A percentile compares a stretch with the other conserved stretches of the same genome.
phyloP scores from a whole-genome alignment of 208 protist species.

The Trichomonas gallinae region DNA sequence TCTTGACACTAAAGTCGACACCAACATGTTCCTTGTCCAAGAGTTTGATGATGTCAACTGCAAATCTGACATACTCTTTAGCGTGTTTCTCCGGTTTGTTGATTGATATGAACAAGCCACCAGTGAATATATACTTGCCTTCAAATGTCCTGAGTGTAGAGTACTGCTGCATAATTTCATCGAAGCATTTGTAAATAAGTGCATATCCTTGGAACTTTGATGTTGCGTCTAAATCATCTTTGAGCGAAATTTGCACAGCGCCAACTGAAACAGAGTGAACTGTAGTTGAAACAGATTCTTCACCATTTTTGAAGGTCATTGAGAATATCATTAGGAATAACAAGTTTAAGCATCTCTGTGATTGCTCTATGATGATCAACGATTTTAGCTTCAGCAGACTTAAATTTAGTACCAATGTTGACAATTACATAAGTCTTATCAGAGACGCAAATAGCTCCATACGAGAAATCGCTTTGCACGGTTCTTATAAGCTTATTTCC shows the following conservation, averaged over 20 bases:
- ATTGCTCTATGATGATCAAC: neutral
- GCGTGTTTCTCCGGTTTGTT: slow-evolving; percentile 13
- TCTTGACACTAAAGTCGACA: neutral
- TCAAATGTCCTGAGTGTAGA: neutral
- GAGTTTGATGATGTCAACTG: neutral
- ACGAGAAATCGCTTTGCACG: too few species aligned
- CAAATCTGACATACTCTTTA: neutral
- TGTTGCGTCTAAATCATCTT: neutral
- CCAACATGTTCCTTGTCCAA: neutral
- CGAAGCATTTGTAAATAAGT: neutral
- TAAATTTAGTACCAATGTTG: neutral
- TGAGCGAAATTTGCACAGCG: neutral
- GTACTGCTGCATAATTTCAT: neutral
- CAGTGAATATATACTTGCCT: neutral
- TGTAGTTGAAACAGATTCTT: neutral
- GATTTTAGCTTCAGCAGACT: neutral
- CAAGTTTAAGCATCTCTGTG: neutral
- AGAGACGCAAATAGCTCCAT: too few species aligned
- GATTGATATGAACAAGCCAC: neutral
- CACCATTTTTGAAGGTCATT: neutral
- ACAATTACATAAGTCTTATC: too few species aligned
- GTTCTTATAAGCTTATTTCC: too few species aligned
- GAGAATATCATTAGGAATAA: neutral
- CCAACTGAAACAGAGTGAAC: neutral
- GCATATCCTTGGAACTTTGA: neutral